Percentiles rank a stretch among this genome's conserved stretches.
Evolutionary conservation across 352 stramenopile genomes (phyloP).

Genomic region (Pythium chondricola): DNA sequence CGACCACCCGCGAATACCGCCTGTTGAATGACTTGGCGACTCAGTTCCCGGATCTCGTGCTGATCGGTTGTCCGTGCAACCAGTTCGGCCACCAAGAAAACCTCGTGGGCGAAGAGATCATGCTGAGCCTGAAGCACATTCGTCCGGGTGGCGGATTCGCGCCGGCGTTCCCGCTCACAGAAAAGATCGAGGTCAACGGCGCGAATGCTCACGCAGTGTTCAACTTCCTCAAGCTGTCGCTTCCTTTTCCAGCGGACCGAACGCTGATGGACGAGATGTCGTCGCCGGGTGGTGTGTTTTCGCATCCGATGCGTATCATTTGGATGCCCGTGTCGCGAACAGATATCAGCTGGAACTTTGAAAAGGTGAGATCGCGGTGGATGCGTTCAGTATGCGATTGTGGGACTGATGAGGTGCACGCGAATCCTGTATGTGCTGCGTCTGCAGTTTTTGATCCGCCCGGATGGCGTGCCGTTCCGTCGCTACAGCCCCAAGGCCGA

Average conservation of each 20-base stretch:
- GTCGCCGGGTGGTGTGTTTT: slow-evolving; percentile 67
- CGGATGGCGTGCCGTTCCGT: slow-evolving; percentile 69
- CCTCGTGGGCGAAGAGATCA: slow-evolving; percentile 72
- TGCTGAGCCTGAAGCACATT: slow-evolving; percentile 65
- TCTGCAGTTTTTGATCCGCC: slow-evolving; percentile 63
- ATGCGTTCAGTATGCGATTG: not conserved
- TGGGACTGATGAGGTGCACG: too few species aligned
- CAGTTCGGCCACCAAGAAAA: slow-evolving; percentile 84
- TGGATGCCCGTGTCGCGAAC: slow-evolving; percentile 79
- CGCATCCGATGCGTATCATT: slow-evolving; percentile 76
- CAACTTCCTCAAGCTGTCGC: slow-evolving; percentile 67
- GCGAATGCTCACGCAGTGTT: slow-evolving; percentile 73
- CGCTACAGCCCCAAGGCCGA: slow-evolving; percentile 77
- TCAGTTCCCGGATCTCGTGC: slow-evolving; percentile 56
- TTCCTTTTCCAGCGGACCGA: slow-evolving; percentile 65
- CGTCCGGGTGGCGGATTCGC: slow-evolving; percentile 65
- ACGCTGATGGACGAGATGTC: slow-evolving; percentile 80
- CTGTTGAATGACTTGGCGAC: slow-evolving; percentile 64
- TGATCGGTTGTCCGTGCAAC: slow-evolving; percentile 75
- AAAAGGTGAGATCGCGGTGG: slow-evolving; percentile 42
- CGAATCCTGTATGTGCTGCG: not conserved
- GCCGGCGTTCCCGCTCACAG: slow-evolving; percentile 62
- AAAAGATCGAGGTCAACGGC: slow-evolving; percentile 79
- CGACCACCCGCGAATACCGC: slow-evolving; percentile 62
- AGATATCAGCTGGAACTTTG: slow-evolving; percentile 82